Conservation (phyloP, 805 yeast species). For the Kregervanrija pseudodelftensis region DNA sequence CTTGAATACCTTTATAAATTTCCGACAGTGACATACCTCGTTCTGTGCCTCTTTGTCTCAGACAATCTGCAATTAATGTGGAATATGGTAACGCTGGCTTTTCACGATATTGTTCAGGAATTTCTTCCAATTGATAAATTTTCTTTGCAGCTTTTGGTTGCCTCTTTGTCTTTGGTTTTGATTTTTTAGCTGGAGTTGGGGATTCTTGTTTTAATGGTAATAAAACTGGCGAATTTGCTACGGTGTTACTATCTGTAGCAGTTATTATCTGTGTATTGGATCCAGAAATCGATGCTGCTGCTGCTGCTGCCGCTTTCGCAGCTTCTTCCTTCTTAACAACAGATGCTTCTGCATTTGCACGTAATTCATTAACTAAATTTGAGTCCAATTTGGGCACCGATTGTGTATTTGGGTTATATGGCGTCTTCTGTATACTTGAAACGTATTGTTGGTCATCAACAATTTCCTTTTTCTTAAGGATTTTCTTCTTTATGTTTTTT, state of each 20-base stretch:
- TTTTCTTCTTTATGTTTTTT: too few relatives aligned
- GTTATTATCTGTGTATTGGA: too few relatives aligned
- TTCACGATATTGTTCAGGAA: conserved; percentile 78
- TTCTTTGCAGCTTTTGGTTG: conserved; percentile 50
- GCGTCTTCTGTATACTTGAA: too few relatives aligned
- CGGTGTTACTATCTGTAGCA: too few relatives aligned
- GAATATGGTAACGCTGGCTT: conserved; percentile 84
- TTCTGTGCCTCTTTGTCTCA: conserved; percentile 57
- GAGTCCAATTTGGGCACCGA: too few relatives aligned
- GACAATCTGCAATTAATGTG: conserved; percentile 69
- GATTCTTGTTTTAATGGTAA: not conserved
- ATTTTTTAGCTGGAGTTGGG: conserved; percentile 4
- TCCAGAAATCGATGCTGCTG: conserved; percentile 3
- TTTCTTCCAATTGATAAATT: conserved; percentile 71
- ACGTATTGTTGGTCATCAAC: too few relatives aligned
- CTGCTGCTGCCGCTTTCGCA: conserved; percentile 20
- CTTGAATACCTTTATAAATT: conserved; percentile 80
- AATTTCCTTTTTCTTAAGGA: too few relatives aligned
- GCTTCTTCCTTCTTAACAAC: conserved; percentile 23
- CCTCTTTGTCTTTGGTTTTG: conserved; percentile 32
- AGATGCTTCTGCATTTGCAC: conserved; percentile 25
- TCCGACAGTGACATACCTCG: conserved; percentile 79
- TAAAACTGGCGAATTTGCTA: not conserved
- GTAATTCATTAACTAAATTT: conserved; percentile 18
- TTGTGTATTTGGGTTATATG: too few relatives aligned